phyloP scores from a whole-genome alignment of 768 basidiomycete genomes.

The Lactifluus echinatus region DNA sequence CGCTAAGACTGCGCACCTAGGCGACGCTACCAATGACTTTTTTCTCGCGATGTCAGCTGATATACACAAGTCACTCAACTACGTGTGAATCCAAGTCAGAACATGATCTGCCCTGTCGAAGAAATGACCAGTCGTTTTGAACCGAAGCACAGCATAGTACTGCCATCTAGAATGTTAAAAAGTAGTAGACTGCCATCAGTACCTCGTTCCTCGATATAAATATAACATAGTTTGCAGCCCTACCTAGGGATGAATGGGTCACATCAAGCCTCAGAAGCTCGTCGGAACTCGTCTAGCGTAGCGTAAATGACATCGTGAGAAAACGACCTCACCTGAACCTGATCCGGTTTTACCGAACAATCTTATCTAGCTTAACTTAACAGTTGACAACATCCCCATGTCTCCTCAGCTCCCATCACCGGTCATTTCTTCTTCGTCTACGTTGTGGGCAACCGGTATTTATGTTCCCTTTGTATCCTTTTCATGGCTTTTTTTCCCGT shows the following conservation, averaged over 20 bases:
- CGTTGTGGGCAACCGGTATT: conserved; percentile 70
- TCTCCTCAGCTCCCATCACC: conserved; percentile 20
- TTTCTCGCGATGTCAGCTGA: background rate
- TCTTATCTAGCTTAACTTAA: conserved; percentile 37
- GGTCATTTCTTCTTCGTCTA: conserved; percentile 38
- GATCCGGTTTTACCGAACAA: conserved; percentile 21
- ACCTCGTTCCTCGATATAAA: too few relatives aligned
- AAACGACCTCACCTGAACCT: too few relatives aligned
- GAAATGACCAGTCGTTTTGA: background rate
- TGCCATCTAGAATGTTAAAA: too few relatives aligned
- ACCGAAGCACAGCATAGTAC: too few relatives aligned
- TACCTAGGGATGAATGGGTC: too few relatives aligned
- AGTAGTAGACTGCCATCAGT: too few relatives aligned
- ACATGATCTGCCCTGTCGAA: conserved; percentile 65
- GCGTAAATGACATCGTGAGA: too few relatives aligned
- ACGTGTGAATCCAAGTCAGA: background rate
- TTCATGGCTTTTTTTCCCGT: background rate
- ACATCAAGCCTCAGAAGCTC: too few relatives aligned
- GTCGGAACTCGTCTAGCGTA: too few relatives aligned
- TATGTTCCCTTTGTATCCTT: background rate
- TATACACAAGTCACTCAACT: background rate
- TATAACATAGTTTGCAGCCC: too few relatives aligned
- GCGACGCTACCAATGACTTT: background rate
- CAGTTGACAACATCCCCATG: conserved; percentile 12
- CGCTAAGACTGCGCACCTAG: background rate